Evolutionary conservation across 192 early-diverging fungal genomes (phyloP).

Genomic region (Backusella tarrabulga): DNA sequence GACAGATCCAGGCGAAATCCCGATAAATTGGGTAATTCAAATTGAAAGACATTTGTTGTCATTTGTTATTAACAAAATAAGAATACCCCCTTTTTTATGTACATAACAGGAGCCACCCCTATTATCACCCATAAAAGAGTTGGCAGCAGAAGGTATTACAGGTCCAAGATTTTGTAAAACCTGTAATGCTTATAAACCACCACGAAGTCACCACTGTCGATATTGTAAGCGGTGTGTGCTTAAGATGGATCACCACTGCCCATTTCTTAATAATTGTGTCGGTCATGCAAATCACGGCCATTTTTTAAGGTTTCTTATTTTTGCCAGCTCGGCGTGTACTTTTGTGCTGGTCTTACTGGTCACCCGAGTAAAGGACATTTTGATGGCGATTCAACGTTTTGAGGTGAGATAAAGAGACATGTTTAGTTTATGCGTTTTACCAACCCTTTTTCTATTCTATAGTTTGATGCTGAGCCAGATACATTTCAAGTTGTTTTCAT

Average conservation of each 20-base stretch:
- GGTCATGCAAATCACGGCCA: constrained; percentile 74
- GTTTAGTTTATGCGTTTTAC: not conserved
- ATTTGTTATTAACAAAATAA: no score
- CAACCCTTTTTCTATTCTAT: not conserved
- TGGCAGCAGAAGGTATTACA: constrained; percentile 52
- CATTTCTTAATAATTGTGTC: constrained; percentile 92
- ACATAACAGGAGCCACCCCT: constrained; percentile 19
- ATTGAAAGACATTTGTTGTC: not conserved
- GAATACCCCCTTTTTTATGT: not conserved
- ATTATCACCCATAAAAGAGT: constrained; percentile 20
- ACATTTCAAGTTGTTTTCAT: constrained; percentile 64
- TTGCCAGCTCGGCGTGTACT: constrained; percentile 54
- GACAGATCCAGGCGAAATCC: constrained; percentile 79
- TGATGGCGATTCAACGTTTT: constrained; percentile 36
- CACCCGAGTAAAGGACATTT: constrained; percentile 47
- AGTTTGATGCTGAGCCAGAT: constrained; percentile 38
- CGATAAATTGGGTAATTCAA: constrained; percentile 46
- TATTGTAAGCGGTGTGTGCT: constrained; percentile 79
- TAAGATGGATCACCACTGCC: constrained; percentile 92
- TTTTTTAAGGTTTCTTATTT: constrained; percentile 79
- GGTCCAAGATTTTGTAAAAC: constrained; percentile 71
- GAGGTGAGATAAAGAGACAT: constrained; percentile 4
- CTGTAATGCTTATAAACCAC: constrained; percentile 68
- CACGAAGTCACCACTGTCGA: constrained; percentile 77
- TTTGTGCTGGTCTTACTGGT: constrained; percentile 59